Evolutionary conservation across 2,329 filamentous ascomycete species (phyloP).

Genomic region (Aspergillus fumigatiaffinis): DNA sequence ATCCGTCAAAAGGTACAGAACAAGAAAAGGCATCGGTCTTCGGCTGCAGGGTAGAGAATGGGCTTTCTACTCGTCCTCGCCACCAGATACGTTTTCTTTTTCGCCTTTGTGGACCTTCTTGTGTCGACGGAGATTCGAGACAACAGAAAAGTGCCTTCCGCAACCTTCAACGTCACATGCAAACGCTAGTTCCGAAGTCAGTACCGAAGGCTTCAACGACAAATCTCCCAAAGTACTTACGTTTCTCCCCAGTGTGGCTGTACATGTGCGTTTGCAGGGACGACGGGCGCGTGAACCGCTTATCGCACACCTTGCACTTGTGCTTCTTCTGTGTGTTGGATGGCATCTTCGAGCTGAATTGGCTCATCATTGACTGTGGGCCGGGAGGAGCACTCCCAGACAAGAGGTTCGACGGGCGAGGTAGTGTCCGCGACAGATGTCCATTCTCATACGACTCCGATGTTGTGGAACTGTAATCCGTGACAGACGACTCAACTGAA

Average conservation of each 20-base stretch:
- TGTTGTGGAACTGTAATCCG: conserved; percentile 86
- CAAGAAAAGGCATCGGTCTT: conserved; percentile 8
- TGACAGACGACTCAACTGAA: conserved; percentile 69
- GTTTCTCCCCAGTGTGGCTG: conserved; percentile 96
- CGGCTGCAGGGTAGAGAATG: conserved; percentile 1
- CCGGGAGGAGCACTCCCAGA: conserved; percentile 67
- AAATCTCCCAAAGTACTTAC: conserved; percentile 57
- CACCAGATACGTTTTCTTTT: conserved; percentile 37
- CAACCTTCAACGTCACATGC: conserved; percentile 92
- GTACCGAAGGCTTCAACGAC: conserved; percentile 7
- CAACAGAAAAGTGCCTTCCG: conserved; percentile 92
- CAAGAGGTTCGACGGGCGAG: conserved; percentile 66
- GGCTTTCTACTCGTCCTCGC: conserved; percentile 37
- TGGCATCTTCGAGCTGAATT: conserved; percentile 94
- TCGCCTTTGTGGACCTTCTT: conserved; percentile 88
- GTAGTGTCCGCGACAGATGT: conserved; percentile 74
- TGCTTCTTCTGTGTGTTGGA: conserved; percentile 98
- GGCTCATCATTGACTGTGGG: conserved; percentile 96
- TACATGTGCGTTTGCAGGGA: conserved; percentile 98
- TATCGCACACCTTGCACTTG: conserved; percentile 98
- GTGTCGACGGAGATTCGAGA: conserved; percentile 90
- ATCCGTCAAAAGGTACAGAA: conserved; percentile 11
- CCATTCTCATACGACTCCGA: conserved; percentile 75
- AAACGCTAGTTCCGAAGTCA: conserved; percentile 61
- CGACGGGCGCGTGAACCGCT: conserved; percentile 91